A percentile compares a stretch with the other conserved stretches of the same genome.
Evolutionary conservation across 1,139 yeast genomes (phyloP).

Genomic region (Debaryomyces sp.): DNA sequence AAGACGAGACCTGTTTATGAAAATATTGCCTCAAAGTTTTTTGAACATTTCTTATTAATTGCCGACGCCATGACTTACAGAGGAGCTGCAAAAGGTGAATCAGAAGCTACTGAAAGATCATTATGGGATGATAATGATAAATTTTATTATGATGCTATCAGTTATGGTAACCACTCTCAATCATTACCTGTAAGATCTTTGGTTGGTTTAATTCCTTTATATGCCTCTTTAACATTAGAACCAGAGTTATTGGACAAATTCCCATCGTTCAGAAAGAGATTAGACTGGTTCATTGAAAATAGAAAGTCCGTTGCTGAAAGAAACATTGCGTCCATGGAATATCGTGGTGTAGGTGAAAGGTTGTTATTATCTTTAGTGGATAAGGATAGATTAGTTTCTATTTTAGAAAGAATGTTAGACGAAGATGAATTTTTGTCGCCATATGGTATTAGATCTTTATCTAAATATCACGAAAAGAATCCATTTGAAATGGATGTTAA

Average conservation of each 20-base stretch:
- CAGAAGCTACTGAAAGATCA: constrained; percentile 57
- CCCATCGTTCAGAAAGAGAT: constrained; percentile 83
- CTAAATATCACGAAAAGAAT: constrained; percentile 83
- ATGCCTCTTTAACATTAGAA: constrained; percentile 88
- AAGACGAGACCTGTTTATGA: constrained; percentile 87
- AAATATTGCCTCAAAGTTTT: constrained; percentile 92
- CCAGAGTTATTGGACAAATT: constrained; percentile 79
- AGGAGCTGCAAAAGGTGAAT: constrained; percentile 48
- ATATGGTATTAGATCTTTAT: constrained; percentile 87
- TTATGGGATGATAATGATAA: constrained; percentile 91
- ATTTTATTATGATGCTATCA: constrained; percentile 90
- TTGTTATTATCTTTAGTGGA: constrained; percentile 79
- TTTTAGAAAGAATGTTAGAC: constrained; percentile 81
- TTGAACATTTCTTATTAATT: constrained; percentile 89
- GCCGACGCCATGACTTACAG: constrained; percentile 93
- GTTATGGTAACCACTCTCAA: constrained; percentile 76
- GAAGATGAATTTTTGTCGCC: constrained; percentile 86
- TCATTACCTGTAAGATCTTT: constrained; percentile 86
- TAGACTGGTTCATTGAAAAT: constrained; percentile 84
- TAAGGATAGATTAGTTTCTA: constrained; percentile 76
- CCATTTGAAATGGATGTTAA: constrained; percentile 88
- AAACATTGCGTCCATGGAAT: constrained; percentile 86
- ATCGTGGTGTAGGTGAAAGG: constrained; percentile 86
- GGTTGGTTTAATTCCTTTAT: constrained; percentile 91
- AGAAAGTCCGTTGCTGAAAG: constrained; percentile 75